Conservation (phyloP, 495 filamentous ascomycete genomes). For the Trichodelitschia bisporula region DNA sequence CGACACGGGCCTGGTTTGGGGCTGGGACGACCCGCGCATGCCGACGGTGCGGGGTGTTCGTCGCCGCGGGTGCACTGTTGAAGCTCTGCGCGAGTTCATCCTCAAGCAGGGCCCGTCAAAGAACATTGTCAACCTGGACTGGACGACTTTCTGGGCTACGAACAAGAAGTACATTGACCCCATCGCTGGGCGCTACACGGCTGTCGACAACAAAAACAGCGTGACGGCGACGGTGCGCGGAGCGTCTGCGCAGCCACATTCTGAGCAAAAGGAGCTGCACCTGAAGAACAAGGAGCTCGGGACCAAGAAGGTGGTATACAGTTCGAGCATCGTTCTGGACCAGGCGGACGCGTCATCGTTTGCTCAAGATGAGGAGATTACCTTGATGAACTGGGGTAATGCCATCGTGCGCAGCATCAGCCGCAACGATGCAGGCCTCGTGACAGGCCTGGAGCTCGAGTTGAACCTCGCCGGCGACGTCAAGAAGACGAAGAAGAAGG, state of each 20-base stretch:
- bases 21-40: conserved; percentile 92
- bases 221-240: conserved; percentile 48
- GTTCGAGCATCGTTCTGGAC: conserved; percentile 47
- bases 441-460: conserved; percentile 48
- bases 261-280: conserved; percentile 60
- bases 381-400: conserved; percentile 90
- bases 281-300: conserved; percentile 68
- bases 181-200: conserved; percentile 62
- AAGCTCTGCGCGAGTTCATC: conserved; percentile 76
- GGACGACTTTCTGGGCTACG: conserved; percentile 75
- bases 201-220: conserved; percentile 37
- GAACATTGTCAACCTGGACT: conserved; percentile 77
- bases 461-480: conserved; percentile 73
- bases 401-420: conserved; percentile 57
- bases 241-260: conserved; percentile 35
- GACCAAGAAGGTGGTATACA: conserved; percentile 61
- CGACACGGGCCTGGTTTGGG: conserved; percentile 61
- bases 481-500: conserved; percentile 84
- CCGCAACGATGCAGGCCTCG: conserved; percentile 26
- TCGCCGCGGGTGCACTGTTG: conserved; percentile 74
- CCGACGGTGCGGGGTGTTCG: conserved; percentile 77
- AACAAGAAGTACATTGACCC: conserved; percentile 95
- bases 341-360: conserved; percentile 68
- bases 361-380: conserved; percentile 72
- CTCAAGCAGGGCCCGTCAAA: conserved; percentile 75